Evolutionary conservation across 2,329 filamentous ascomycete species (phyloP).

Genomic region (Ophiostoma tasmaniense): DNA sequence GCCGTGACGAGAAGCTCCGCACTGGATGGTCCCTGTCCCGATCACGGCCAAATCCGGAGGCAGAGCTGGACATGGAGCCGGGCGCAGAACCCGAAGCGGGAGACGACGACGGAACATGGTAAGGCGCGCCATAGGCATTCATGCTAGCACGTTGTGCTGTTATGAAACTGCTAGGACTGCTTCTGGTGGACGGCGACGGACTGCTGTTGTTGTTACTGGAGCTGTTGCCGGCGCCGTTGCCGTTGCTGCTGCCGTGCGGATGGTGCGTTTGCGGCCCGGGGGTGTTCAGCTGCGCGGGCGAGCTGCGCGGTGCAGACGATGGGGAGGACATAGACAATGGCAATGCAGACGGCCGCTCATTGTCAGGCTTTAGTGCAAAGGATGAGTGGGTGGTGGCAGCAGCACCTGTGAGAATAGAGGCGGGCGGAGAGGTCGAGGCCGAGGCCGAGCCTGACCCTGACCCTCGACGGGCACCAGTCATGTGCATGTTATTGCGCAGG

Average conservation of each 20-base stretch:
- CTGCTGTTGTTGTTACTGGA: background rate
- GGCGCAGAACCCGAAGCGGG: background rate
- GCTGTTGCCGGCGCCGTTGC: background rate
- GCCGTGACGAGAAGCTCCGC: background rate
- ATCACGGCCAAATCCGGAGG: background rate
- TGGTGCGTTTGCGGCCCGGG: background rate
- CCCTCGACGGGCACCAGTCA: background rate
- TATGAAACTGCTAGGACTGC: background rate
- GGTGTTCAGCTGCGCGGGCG: background rate
- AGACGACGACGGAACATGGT: background rate
- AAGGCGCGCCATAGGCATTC: background rate
- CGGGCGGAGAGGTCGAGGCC: no score
- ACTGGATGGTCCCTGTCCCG: background rate
- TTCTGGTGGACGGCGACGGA: background rate
- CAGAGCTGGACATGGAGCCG: no score
- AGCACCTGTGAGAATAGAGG: no score
- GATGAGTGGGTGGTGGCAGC: no score
- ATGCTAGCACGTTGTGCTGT: background rate
- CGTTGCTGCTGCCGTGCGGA: background rate
- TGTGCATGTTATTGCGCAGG: conserved; percentile 2
- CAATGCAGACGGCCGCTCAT: background rate
- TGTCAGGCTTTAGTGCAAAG: background rate
- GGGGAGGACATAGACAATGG: background rate
- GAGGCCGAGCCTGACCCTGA: background rate
- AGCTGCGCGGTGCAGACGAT: background rate